These are phyloP conservation scores for Jatropha multifida DNA, from an alignment of 441 rosid genomes.

Conservation along the genomic window DNA sequence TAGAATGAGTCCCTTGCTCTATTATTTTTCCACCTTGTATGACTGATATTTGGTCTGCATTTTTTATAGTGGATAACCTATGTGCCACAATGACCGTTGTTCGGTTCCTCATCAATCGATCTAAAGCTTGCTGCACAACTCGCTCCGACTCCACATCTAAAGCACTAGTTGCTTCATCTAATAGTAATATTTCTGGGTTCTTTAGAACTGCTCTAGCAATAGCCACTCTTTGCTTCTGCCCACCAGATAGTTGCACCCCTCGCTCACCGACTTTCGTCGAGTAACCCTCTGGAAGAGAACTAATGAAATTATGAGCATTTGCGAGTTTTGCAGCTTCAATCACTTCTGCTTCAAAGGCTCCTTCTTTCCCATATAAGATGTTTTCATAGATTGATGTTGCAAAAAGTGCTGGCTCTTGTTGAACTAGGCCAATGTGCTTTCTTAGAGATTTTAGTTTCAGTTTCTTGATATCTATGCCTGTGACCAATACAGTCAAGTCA, in stretches of 20 bases:
- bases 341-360: constrained; percentile 75
- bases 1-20: constrained; percentile 80
- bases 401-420: constrained; percentile 92
- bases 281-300: constrained; percentile 83
- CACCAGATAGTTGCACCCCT: constrained; percentile 90
- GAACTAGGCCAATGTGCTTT: constrained; percentile 82
- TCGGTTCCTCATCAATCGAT: constrained; percentile 72
- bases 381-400: constrained; percentile 82
- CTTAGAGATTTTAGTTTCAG: constrained; percentile 65
- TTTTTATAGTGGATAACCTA: constrained; percentile 80
- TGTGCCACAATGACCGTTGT: constrained; percentile 94
- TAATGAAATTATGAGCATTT: constrained; percentile 78
- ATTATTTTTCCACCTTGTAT: constrained; percentile 69
- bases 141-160: constrained; percentile 79
- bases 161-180: constrained; percentile 94
- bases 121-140: constrained; percentile 84
- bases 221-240: constrained; percentile 85
- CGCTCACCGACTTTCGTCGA: constrained; percentile 80
- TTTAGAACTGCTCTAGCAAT: constrained; percentile 85
- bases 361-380: constrained; percentile 82
- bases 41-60: constrained; percentile 78
- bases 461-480: constrained; percentile 71
- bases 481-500: background rate
- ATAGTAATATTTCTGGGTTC: constrained; percentile 77
- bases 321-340: constrained; percentile 78